Percentiles rank a stretch among this genome's conserved stretches.
phyloP scores from a whole-genome alignment of 31 red algal species.

The Porphyra umbilicalis region DNA sequence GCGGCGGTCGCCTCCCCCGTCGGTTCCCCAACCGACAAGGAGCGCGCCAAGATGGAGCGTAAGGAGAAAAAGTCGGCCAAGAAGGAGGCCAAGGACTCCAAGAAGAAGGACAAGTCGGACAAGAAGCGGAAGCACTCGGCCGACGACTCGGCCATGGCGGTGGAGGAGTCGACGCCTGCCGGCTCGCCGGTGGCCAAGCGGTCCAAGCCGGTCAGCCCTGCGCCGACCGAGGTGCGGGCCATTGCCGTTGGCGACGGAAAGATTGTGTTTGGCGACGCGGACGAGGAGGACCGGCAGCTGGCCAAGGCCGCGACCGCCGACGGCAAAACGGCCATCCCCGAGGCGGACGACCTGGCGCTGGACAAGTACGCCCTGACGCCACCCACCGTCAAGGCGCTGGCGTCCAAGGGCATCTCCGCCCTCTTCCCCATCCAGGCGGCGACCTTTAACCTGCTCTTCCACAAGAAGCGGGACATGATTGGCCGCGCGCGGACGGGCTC shows the following conservation, averaged over 20 bases:
- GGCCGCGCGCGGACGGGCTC: slow-evolving; percentile 67
- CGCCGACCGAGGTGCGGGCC: neutral
- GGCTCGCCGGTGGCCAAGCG: slow-evolving; percentile 5
- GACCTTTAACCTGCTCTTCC: slow-evolving; percentile 54
- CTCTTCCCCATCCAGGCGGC: slow-evolving; percentile 86
- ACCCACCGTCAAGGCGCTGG: slow-evolving; percentile 23
- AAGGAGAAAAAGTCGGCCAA: slow-evolving; percentile 7
- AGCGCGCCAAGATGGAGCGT: neutral
- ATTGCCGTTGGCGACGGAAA: slow-evolving; percentile 6
- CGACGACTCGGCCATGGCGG: slow-evolving; percentile 10
- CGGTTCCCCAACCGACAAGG: neutral
- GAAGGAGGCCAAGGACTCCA: neutral
- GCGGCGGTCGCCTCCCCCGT: neutral
- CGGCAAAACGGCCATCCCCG: slow-evolving; percentile 1
- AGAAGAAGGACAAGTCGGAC: neutral
- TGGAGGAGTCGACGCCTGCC: neutral
- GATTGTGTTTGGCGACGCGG: neutral
- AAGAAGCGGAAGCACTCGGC: slow-evolving; percentile 22
- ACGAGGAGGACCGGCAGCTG: slow-evolving; percentile 6
- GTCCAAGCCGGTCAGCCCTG: slow-evolving; percentile 1
- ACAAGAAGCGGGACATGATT: slow-evolving; percentile 45
- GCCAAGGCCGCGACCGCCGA: neutral
- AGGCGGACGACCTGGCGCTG: slow-evolving; percentile 30
- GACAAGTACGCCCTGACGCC: slow-evolving; percentile 28
- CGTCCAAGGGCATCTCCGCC: slow-evolving; percentile 36